Evolutionary conservation across 2,329 filamentous ascomycete species (phyloP).

Genomic region (Fusarium humuli): DNA sequence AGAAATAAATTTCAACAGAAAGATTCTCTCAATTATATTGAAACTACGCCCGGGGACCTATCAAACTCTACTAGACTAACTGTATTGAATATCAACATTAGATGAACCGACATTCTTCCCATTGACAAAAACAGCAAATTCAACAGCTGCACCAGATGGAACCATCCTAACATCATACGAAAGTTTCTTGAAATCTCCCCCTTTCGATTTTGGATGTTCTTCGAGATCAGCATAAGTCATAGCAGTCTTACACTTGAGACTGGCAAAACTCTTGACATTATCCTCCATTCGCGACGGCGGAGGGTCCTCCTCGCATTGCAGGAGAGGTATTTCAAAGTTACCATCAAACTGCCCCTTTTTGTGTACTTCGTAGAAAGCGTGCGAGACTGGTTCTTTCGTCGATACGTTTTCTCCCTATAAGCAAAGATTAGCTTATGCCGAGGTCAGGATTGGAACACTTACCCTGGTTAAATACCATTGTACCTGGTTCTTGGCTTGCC

Average conservation of each 20-base stretch:
- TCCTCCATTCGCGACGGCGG: neutral
- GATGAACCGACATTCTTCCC: neutral
- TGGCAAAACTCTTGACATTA: neutral
- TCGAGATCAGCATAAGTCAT: neutral
- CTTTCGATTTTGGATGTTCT: neutral
- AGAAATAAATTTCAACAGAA: too few relatives aligned
- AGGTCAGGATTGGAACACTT: rapidly evolving
- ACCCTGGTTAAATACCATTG: neutral
- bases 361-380: neutral
- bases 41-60: too few relatives aligned
- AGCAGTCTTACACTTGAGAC: neutral
- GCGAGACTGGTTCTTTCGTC: neutral
- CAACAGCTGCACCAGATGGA: neutral
- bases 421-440: rapidly evolving
- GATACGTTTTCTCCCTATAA: neutral
- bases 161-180: neutral
- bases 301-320: neutral
- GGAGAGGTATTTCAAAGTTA: neutral
- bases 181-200: neutral
- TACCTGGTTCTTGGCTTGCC: neutral
- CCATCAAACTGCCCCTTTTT: neutral
- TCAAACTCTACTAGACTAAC: too few relatives aligned
- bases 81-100: neutral
- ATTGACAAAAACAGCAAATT: neutral
- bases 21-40: too few relatives aligned